These are phyloP conservation scores for Pseudisothecium myosuroides DNA, from an alignment of 225 moss, liverwort and hornwort species.

Conservation along the genomic window DNA sequence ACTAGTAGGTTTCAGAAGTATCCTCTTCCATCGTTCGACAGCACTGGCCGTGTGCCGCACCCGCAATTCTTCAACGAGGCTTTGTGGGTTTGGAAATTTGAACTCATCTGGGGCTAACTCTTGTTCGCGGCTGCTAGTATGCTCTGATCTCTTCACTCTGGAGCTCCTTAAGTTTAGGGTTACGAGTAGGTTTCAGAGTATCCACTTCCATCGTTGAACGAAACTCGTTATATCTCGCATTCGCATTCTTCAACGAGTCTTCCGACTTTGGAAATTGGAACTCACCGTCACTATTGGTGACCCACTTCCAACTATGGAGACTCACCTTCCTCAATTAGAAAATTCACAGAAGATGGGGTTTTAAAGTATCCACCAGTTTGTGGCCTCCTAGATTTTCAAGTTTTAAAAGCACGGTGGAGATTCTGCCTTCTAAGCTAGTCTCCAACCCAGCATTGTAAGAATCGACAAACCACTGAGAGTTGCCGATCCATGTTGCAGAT, in stretches of 20 bases:
- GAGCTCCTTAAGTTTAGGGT: too few species aligned
- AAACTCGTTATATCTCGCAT: background rate
- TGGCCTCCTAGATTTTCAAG: background rate
- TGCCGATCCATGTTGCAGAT: slow-evolving; percentile 42
- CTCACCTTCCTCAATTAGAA: background rate
- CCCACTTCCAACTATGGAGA: background rate
- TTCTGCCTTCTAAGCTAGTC: background rate
- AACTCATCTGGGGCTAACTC: too few species aligned
- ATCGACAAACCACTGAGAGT: background rate
- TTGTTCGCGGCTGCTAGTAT: too few species aligned
- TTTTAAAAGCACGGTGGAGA: too few species aligned
- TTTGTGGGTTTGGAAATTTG: too few species aligned
- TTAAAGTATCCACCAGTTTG: background rate
- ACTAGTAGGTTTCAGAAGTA: background rate
- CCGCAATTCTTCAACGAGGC: background rate
- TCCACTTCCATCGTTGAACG: background rate
- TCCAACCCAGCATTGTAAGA: background rate
- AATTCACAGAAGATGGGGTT: background rate
- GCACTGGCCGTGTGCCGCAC: background rate
- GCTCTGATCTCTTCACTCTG: too few species aligned
- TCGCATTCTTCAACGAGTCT: background rate
- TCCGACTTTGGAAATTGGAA: too few species aligned
- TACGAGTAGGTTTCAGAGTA: too few species aligned
- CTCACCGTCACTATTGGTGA: background rate
- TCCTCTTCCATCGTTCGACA: background rate